Base-by-base conservation (phyloP, 2,329 filamentous ascomycete genomes). In the Colletotrichum trifolii region DNA sequence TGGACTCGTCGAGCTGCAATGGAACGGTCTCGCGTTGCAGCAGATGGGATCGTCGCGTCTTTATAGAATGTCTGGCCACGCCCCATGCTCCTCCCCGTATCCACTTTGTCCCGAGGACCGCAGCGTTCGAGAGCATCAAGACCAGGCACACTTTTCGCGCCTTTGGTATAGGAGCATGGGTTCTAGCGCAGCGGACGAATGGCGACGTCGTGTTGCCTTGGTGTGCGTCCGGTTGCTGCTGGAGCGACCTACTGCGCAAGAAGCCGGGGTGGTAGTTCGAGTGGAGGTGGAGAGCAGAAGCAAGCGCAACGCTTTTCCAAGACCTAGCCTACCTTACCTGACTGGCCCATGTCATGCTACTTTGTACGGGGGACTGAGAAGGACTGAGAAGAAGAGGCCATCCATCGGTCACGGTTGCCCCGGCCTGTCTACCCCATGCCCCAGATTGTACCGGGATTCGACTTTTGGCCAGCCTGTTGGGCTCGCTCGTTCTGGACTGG, bases 331-430 rank as follows among this genome's bases (percentile, higher is more conserved):
- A 4, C 25, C 2, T 25, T 25, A 4, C 25, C 25, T 25, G 25
- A 25, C 25, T 25, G 25, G 25, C 25, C 25, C 25, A 25, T 25
- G 25, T 25, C 25, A 25, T 25, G 25, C 25, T 25, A 25, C 25
- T 25, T 25, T 25, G 25, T 25, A 25, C 25, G 25, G 25, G 4
- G 25, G 25, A 25, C 25, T 25, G 25, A 25, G 25, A 25, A 25
- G 25, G 25, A 25, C 25, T 4, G 25, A 25, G 25, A 4, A 25
- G 17, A 25, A 25, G 25, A 25, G 45, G 58, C 43, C 9, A 35
- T 43, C 45, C 40, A 57, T 66, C 63, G 63, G 63, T 57, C 46
- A 63, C n/a, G 63, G 58, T 57, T 63, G 47, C 53, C 63, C 63
- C 63, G 52, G 58, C 40, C 47, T 39, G 3, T 54, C 13, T n/a